Base-by-base conservation (phyloP, 2,329 filamentous ascomycete species). In the Cladosporium oxysporum region DNA sequence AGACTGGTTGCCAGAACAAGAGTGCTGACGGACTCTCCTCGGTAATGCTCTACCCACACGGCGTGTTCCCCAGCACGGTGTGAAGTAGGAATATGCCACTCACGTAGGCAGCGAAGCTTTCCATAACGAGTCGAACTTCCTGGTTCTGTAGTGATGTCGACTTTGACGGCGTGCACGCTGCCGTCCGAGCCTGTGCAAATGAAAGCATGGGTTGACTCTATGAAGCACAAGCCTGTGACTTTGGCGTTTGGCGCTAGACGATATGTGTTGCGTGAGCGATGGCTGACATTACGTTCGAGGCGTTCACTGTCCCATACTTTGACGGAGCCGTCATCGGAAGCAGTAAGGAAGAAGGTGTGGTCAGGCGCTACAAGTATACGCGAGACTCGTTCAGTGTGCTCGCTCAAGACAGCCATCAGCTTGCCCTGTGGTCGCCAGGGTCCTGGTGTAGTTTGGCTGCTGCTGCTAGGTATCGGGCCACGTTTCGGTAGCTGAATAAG, bases 141-240 rank as follows among this genome's bases (percentile, higher is more conserved):
- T 18, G 82, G 77, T 66, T 85, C 85, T 21, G 83, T 79, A 2
- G 37, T 44, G 69, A 88, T 88, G 66, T 91, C 88, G n/a, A 96
- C 88, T 74, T 92, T 92, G 67, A 97, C 90, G 2, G 96, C 91
- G 74, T 96, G 90, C 11, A 99, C 89, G 71, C 89, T 94, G 26
- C 95, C 95, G 76, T 99, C 93, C 57, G 87, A 92, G 5, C 91
- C 93, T 62, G 92, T 95, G 74, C 91, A 96, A 68, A 97, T 85
- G 75, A 99, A 98, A 26, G 91, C 93, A 76, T 98, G 93, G 0
- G 93, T 97, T 70, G 93, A 91, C 74, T 98, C 93, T 47, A 99
- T 87, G 75, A 99, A 98, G 71, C 92, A 93, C 26, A 99, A 78
- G 16, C 91, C 89, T 33, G 92, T 88, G 2, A 98, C 90, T 66